phyloP scores from a whole-genome alignment of 176 grass and related monocot genomes.

The Eremochloa ophiuroides region DNA sequence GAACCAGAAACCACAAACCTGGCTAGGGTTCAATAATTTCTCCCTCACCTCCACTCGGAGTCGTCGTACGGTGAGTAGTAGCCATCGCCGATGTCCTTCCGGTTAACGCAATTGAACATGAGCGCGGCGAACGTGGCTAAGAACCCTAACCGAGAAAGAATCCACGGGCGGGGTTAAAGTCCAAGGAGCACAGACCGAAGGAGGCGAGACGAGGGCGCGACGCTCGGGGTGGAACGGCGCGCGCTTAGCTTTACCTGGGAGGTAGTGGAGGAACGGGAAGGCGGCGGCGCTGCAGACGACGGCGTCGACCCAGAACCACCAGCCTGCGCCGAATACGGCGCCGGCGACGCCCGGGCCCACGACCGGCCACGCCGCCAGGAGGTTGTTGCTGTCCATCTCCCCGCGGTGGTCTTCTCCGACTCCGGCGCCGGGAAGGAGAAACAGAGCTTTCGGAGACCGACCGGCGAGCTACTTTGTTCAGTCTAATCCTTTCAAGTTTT shows the following conservation, averaged over 20 bases:
- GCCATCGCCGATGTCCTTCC: slow-evolving; percentile 52
- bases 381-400: slow-evolving; percentile 42
- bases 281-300: slow-evolving; percentile 74
- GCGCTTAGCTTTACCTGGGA: slow-evolving; percentile 46
- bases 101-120: slow-evolving; percentile 87
- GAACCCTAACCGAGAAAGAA: slow-evolving; percentile 26
- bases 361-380: slow-evolving; percentile 49
- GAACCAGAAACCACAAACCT: background rate
- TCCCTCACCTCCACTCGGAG: slow-evolving; percentile 64
- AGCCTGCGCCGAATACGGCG: slow-evolving; percentile 69
- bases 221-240: background rate
- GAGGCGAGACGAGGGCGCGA: background rate
- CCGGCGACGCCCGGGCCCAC: slow-evolving; percentile 59
- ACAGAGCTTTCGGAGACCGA: background rate
- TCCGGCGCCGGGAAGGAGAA: slow-evolving; percentile 17
- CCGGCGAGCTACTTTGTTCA: background rate
- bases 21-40: background rate
- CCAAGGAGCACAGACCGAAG: background rate
- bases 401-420: slow-evolving; percentile 9
- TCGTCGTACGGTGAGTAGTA: slow-evolving; percentile 74
- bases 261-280: slow-evolving; percentile 84
- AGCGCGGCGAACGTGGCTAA: slow-evolving; percentile 43
- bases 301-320: slow-evolving; percentile 96
- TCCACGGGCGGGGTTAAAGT: too few relatives aligned
- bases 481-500: background rate